These are phyloP conservation scores for Mycosphaerella sp. DNA, from an alignment of 2,329 filamentous ascomycete genomes.

Conservation along the genomic window DNA sequence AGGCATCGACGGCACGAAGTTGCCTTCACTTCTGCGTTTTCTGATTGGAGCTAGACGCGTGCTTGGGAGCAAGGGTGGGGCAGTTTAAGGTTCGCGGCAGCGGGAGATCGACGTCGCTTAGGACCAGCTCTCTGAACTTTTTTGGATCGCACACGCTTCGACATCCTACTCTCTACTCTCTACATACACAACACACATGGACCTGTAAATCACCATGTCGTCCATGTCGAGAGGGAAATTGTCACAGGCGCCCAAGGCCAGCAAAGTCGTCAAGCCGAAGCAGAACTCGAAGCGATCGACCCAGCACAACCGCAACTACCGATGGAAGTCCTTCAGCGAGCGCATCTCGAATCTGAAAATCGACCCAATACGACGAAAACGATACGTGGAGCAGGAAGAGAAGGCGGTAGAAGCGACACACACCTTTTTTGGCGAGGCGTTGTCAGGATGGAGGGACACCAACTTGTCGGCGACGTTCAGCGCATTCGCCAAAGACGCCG, in stretches of 20 bases:
- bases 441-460: conserved; percentile 86
- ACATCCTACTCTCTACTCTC: conserved; percentile 6
- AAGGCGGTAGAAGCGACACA: conserved; percentile 74
- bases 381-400: conserved; percentile 54
- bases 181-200: neutral
- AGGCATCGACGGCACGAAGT: no score
- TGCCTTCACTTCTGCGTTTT: neutral
- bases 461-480: conserved; percentile 81
- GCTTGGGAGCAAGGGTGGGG: neutral
- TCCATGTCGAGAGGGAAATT: conserved; percentile 38
- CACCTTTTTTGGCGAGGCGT: conserved; percentile 76
- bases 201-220: conserved; percentile 38
- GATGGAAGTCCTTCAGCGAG: conserved; percentile 84
- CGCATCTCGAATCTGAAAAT: conserved; percentile 89
- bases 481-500: conserved; percentile 67
- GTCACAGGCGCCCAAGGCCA: conserved; percentile 27
- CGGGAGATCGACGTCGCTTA: neutral
- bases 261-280: conserved; percentile 49
- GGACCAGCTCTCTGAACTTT: conserved; percentile 5
- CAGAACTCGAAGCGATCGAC: conserved; percentile 60
- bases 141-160: conserved; percentile 4
- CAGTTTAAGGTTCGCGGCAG: conserved; percentile 5
- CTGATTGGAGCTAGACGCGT: neutral
- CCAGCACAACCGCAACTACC: conserved; percentile 71
- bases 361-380: conserved; percentile 85